phyloP scores from a whole-genome alignment of 495 filamentous ascomycete species.

The Penicillium flavigenum region DNA sequence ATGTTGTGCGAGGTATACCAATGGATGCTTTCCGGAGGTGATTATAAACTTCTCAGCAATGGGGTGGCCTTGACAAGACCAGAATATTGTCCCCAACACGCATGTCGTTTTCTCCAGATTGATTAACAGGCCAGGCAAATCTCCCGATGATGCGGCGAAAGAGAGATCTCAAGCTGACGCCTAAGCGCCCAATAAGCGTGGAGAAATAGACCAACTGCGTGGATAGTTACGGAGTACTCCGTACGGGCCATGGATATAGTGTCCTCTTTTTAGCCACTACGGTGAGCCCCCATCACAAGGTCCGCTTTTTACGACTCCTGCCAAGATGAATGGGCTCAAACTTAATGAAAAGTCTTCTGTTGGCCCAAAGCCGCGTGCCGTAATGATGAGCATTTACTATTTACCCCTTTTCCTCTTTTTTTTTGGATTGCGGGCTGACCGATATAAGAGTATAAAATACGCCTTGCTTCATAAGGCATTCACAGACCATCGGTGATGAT shows the following conservation, averaged over 20 bases:
- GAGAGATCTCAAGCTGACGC: constrained; percentile 9
- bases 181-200: constrained; percentile 16
- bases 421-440: neutral
- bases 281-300: constrained; percentile 5
- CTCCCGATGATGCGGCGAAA: constrained; percentile 17
- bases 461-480: neutral
- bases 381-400: neutral
- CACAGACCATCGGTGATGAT: neutral
- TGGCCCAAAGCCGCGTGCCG: neutral
- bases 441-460: neutral
- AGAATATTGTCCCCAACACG: neutral
- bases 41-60: neutral
- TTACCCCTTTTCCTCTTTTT: neutral
- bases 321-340: neutral
- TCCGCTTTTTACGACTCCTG: constrained; percentile 9
- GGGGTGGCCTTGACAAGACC: constrained; percentile 12
- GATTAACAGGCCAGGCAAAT: constrained; percentile 18
- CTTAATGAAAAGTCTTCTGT: neutral
- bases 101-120: constrained; percentile 20
- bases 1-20: neutral
- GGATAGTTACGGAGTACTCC: constrained; percentile 14
- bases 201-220: constrained; percentile 24
- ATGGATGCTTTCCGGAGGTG: neutral
- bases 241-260: constrained; percentile 27
- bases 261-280: constrained; percentile 10